Percentiles rank a stretch among this genome's conserved stretches.
Evolutionary conservation across 768 basidiomycete species (phyloP).

Genomic region (Macrolepiota albuminosa): DNA sequence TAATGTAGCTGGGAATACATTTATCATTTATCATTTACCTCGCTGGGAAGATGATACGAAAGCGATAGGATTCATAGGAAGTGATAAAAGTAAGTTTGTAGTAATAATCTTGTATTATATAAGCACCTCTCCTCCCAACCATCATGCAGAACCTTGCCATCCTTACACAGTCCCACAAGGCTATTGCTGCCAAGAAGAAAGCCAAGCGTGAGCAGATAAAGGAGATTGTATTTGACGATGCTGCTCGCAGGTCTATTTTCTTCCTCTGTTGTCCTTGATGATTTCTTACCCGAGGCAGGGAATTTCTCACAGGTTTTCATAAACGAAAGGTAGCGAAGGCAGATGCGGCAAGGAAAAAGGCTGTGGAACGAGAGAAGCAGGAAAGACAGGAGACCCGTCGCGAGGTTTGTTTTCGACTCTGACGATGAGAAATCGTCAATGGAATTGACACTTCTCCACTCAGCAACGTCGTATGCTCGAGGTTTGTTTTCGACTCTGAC

Average conservation of each 20-base stretch:
- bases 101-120: conserved; percentile 12
- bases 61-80: too few relatives aligned
- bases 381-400: conserved; percentile 69
- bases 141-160: conserved; percentile 34
- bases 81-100: too few relatives aligned
- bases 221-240: conserved; percentile 84
- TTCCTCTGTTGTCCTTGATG: conserved; percentile 6
- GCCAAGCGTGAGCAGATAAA: conserved; percentile 66
- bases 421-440: conserved; percentile 9
- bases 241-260: conserved; percentile 59
- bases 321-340: conserved; percentile 86
- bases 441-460: conserved; percentile 11
- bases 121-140: conserved; percentile 7
- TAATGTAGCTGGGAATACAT: too few relatives aligned
- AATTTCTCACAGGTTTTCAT: conserved; percentile 90
- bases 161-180: conserved; percentile 61
- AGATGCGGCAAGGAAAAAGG: conserved; percentile 70
- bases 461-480: conserved; percentile 81
- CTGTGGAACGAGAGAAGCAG: conserved; percentile 72
- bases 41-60: too few relatives aligned
- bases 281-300: conserved; percentile 38
- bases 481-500: conserved; percentile 38
- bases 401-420: conserved; percentile 50
- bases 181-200: conserved; percentile 62
- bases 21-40: too few relatives aligned